A percentile compares a stretch with the other conserved stretches of the same genome.
Evolutionary conservation across 805 yeast species (phyloP).

Genomic region (Isabelozyma pseudorhagii): DNA sequence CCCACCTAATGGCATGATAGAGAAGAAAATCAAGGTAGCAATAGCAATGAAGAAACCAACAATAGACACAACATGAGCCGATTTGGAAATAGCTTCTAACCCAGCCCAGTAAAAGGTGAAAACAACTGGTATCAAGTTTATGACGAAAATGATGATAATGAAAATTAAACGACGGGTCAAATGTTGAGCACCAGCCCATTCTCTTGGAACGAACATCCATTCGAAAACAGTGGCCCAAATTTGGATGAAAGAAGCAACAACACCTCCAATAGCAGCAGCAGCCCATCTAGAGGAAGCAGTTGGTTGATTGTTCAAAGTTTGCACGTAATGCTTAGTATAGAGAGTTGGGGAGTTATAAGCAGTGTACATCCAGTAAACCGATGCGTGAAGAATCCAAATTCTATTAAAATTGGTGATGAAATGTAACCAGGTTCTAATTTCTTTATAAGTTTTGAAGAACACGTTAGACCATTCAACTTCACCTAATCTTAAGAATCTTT

Average conservation of each 20-base stretch:
- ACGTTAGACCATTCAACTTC: conserved; percentile 91
- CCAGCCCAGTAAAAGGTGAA: conserved; percentile 84
- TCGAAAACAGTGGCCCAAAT: conserved; percentile 85
- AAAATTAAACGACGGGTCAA: conserved; percentile 83
- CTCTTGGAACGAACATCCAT: conserved; percentile 95
- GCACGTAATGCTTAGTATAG: conserved; percentile 84
- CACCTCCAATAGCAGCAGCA: conserved; percentile 87
- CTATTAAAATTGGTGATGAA: conserved; percentile 93
- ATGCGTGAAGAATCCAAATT: conserved; percentile 93
- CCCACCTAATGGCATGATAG: conserved; percentile 96
- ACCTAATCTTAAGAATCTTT: conserved; percentile 85
- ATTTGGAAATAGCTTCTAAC: conserved; percentile 57
- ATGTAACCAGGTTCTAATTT: conserved; percentile 97
- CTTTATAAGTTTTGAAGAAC: conserved; percentile 93
- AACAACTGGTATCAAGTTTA: conserved; percentile 82
- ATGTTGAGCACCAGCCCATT: conserved; percentile 99
- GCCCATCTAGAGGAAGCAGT: conserved; percentile 91
- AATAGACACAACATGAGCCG: conserved; percentile 76
- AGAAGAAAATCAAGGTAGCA: conserved; percentile 78
- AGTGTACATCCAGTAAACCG: conserved; percentile 91
- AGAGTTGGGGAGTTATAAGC: conserved; percentile 90
- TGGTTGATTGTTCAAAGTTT: conserved; percentile 83
- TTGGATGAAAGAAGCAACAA: conserved; percentile 78
- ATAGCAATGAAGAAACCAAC: conserved; percentile 88
- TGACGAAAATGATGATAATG: conserved; percentile 57